Percentiles rank a stretch among this genome's conserved stretches.
phyloP scores from a whole-genome alignment of 345 rosid genomes.

The Moringa oleifera region DNA sequence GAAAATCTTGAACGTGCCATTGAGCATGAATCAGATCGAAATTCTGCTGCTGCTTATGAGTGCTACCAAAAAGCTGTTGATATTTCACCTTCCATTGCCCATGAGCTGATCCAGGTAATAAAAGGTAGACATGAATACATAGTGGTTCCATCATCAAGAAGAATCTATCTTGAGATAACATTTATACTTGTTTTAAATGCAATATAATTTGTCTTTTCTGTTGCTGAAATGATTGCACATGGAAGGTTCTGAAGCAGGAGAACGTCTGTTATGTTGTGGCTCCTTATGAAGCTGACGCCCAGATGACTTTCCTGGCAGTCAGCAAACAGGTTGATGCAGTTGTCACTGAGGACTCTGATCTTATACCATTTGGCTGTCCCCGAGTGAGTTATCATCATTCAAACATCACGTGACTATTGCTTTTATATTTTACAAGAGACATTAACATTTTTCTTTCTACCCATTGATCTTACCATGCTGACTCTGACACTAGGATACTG shows the following conservation, averaged over 20 bases:
- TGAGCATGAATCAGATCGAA: slow-evolving; percentile 81
- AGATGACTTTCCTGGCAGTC: slow-evolving; percentile 88
- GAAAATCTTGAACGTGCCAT: slow-evolving; percentile 82
- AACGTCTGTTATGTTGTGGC: slow-evolving; percentile 71
- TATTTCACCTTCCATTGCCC: slow-evolving; percentile 90
- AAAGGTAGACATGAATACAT: neutral
- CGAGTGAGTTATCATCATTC: slow-evolving; percentile 55
- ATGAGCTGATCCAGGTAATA: slow-evolving; percentile 72
- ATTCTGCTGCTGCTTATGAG: slow-evolving; percentile 76
- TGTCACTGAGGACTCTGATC: slow-evolving; percentile 97
- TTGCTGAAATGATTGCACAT: slow-evolving; percentile 23
- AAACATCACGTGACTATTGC: neutral
- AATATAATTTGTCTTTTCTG: slow-evolving; percentile 5
- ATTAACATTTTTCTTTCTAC: neutral
- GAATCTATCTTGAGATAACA: slow-evolving; percentile 4
- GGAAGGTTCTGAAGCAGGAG: slow-evolving; percentile 77
- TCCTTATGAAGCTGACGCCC: slow-evolving; percentile 98
- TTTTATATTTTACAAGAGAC: neutral
- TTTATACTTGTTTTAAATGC: neutral
- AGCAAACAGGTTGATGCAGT: slow-evolving; percentile 82
- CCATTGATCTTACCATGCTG: slow-evolving; percentile 1
- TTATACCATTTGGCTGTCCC: slow-evolving; percentile 94
- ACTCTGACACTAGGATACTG: slow-evolving; percentile 5
- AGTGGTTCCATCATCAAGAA: neutral
- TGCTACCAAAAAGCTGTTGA: slow-evolving; percentile 95